Percentiles rank a stretch among this genome's conserved stretches.
Conservation (phyloP, 306 rosid genomes). For the Quercus variabilis region DNA sequence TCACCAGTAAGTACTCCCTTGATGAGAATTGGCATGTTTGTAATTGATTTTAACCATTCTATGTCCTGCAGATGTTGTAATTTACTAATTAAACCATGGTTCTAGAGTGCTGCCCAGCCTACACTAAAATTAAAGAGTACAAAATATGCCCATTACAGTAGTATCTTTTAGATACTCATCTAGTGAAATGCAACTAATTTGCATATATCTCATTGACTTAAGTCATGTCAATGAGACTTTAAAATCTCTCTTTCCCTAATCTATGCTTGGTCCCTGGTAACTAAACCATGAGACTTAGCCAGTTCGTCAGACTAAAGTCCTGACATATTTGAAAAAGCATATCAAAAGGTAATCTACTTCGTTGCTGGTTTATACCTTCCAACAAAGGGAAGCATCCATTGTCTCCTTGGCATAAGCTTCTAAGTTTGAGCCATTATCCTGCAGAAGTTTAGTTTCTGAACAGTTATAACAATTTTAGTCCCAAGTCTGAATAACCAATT, state of each 20-base stretch:
- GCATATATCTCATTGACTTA: neutral
- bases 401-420: slow-evolving; percentile 33
- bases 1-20: slow-evolving; percentile 32
- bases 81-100: neutral
- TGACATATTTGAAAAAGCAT: neutral
- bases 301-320: neutral
- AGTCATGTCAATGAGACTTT: neutral
- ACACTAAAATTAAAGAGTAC: neutral
- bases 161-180: neutral
- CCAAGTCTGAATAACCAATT: neutral
- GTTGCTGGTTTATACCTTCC: slow-evolving; percentile 42
- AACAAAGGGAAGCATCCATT: slow-evolving; percentile 45
- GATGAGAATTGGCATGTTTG: slow-evolving; percentile 28
- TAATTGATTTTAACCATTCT: slow-evolving; percentile 33
- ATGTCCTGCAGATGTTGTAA: slow-evolving; percentile 20
- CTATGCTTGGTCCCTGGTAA: neutral
- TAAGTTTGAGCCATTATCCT: slow-evolving; percentile 47
- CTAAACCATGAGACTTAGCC: neutral
- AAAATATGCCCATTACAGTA: neutral
- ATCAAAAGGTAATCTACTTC: neutral
- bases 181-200: neutral
- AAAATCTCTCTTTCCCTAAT: neutral
- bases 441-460: slow-evolving; percentile 8
- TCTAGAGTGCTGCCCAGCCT: neutral
- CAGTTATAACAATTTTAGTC: neutral